Base-by-base conservation (phyloP, 192 early-diverging fungal genomes). In the Dispira simplex region DNA sequence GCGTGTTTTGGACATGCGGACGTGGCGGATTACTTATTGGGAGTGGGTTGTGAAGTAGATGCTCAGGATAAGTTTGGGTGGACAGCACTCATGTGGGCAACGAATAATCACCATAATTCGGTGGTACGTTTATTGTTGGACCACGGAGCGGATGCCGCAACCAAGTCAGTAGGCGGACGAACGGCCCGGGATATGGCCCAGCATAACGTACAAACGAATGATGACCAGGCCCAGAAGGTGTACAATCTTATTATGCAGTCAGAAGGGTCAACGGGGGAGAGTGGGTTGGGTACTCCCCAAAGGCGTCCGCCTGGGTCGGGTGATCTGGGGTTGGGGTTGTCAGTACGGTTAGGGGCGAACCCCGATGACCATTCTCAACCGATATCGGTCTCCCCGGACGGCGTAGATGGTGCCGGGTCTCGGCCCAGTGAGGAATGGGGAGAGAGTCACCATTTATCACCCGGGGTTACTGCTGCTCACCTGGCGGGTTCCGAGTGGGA, bases 81-180 rank as follows among this genome's bases (percentile, higher is more conserved):
- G 91, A 89, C 90, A 8, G 81, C 90, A 13, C 75, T 96, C 10
- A 89, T 91, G 78, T 96, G 93, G 93, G 91, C 91, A 0, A 84
- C 87, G 18, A 83, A 85, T 55, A 88, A 88, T 67, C 85, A 89
- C 67, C 83, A 90, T 72, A 75, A 81, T 60, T 75, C 81, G 20
- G 71, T 90, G 27, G 85, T 90, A 14, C 73, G 81, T 63, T 67
- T 88, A 12, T 77, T 96, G 48, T 71, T 96, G 62, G 87, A 87
- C 57, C 68, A 81, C 45, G 89, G 90, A 39, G 94, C 91, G n/a
- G 79, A 80, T 45, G 75, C 85, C 8, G 69, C 78, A 11, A 74
- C 82, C 28, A 79, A 83, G 70, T 85, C 86, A 9, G 73, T 78
- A 14, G 80, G 83, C 32, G 89, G 91, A 20, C 75, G 83, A 58